Base-by-base conservation (phyloP, 208 protist genomes). In the Wallacemonas sp. region DNA sequence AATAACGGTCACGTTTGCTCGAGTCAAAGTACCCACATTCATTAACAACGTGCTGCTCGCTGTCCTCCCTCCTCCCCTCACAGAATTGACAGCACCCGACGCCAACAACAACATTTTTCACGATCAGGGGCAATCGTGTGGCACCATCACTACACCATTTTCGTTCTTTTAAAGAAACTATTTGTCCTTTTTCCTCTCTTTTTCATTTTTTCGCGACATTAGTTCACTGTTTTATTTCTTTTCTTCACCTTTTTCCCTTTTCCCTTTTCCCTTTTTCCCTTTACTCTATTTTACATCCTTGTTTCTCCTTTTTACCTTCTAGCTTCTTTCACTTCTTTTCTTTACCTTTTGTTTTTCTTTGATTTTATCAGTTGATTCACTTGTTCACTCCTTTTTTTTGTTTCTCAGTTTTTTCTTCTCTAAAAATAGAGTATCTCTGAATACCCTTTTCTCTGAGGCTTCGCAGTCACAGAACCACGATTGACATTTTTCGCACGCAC, bases 181-280 rank as follows among this genome's bases (percentile, higher is more conserved):
- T 66, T 70, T 77, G 24, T 9, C 26, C 31, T 56, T 60, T 71
- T 68, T 65, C 54, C 63, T 55, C 41, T 53, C 38, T 34, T 72
- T 72, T 2, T 46, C 15, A 33, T 54, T 68, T 60, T 36, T 54
- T 31, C 24, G 31, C 31, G 26, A 21, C 11, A 11, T 55, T 42
- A 26, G 9, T 72, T 56, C 28, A 8, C 14, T 66, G 19, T 22
- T 66, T 56, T 53, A n/a, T 42, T 24, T 66, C 21, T 38, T 19
- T 49, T 66, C 22, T 45, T 34, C n/a, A 45, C 24, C 17, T 22
- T 44, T 31, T 41, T 39, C n/a, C 1, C 15, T 36, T 24, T 17
- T 39, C 42, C 55, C 19, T 28, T 51, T 22, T 42, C 21, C 34
- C 45, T 14, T 45, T 56, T n/a, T 55, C 58, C 72, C 44, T 51